A percentile compares a stretch with the other conserved stretches of the same genome.
These are phyloP conservation scores for Aspergillus sp. DNA, from an alignment of 2,329 filamentous ascomycete species.

Conservation along the genomic window DNA sequence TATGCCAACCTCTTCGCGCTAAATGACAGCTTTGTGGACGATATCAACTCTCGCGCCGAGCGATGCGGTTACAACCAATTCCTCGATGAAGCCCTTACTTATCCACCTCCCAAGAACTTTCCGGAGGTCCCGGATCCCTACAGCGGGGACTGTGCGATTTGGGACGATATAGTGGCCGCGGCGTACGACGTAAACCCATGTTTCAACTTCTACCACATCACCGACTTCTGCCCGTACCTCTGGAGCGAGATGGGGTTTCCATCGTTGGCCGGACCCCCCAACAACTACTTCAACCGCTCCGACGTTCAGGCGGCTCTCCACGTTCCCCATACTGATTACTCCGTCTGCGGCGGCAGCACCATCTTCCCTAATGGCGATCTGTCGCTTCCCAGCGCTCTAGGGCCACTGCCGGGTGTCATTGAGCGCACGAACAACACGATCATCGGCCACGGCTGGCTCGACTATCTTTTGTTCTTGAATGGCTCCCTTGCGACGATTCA, in stretches of 20 bases:
- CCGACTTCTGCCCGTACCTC: conserved; percentile 67
- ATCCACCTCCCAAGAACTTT: conserved; percentile 64
- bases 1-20: conserved; percentile 43
- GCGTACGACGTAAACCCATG: conserved; percentile 66
- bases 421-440: conserved; percentile 71
- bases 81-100: conserved; percentile 54
- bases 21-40: conserved; percentile 40
- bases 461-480: conserved; percentile 67
- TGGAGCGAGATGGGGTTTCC: conserved; percentile 69
- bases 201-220: conserved; percentile 73
- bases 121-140: conserved; percentile 51
- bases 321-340: conserved; percentile 49
- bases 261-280: conserved; percentile 62
- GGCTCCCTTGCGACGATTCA: conserved; percentile 72
- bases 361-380: conserved; percentile 51
- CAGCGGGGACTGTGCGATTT: conserved; percentile 56
- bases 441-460: conserved; percentile 70
- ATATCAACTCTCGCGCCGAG: conserved; percentile 40
- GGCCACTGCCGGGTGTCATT: conserved; percentile 65
- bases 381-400: conserved; percentile 37
- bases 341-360: conserved; percentile 40
- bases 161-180: conserved; percentile 56
- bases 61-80: conserved; percentile 47
- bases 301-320: conserved; percentile 69
- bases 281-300: conserved; percentile 68